These are phyloP conservation scores for Chloromonas sp. DNA, from an alignment of 163 green algal genomes.

Conservation along the genomic window DNA sequence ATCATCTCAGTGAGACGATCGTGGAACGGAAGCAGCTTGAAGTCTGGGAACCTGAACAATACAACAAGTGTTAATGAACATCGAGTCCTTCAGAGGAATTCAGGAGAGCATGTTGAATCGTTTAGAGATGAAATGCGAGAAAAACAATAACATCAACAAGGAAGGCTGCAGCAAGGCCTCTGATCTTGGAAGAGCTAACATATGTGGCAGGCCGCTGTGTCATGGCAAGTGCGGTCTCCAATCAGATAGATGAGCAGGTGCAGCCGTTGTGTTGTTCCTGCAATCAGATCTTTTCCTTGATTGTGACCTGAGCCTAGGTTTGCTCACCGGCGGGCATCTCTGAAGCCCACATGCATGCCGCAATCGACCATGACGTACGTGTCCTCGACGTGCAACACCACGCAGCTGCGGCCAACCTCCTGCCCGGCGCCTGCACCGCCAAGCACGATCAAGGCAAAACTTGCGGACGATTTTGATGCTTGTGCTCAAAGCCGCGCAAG, in stretches of 20 bases:
- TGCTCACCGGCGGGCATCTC: slow-evolving; percentile 31
- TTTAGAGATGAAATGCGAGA: too few species aligned
- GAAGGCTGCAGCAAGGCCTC: too few species aligned
- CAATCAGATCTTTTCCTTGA: too few species aligned
- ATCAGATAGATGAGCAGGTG: not conserved
- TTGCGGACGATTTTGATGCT: too few species aligned
- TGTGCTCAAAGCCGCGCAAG: too few species aligned
- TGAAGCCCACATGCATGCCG: slow-evolving; percentile 61
- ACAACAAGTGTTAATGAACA: not conserved
- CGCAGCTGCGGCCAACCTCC: slow-evolving; percentile 64
- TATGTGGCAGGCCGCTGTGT: too few species aligned
- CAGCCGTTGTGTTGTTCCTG: too few species aligned
- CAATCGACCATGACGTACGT: slow-evolving; percentile 71
- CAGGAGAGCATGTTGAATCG: not conserved
- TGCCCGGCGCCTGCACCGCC: slow-evolving; percentile 51
- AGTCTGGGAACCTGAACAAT: slow-evolving; percentile 47
- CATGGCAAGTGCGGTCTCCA: not conserved
- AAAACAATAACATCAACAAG: too few species aligned
- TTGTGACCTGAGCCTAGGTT: not conserved
- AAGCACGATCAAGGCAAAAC: not conserved
- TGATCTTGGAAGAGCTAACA: too few species aligned
- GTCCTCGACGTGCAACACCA: slow-evolving; percentile 50
- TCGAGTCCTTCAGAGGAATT: not conserved
- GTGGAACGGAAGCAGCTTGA: slow-evolving; percentile 27
- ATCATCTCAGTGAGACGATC: slow-evolving; percentile 47